Base-by-base conservation (phyloP, 2,329 filamentous ascomycete species). In the Huntiella savannae region DNA sequence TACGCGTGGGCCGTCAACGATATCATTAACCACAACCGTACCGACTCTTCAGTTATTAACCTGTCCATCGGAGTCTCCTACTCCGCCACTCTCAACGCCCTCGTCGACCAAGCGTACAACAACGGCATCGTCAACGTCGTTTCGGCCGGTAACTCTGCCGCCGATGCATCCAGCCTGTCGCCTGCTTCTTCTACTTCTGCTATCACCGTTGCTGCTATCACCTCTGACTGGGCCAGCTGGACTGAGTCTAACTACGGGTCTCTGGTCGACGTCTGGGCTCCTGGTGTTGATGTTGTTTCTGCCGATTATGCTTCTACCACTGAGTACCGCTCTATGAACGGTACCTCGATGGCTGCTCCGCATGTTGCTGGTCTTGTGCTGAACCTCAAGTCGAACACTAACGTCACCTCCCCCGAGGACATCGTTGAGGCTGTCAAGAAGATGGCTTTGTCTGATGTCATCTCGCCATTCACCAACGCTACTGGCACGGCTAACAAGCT, bases 311-410 rank as follows among this genome's bases (percentile, higher is more conserved):
- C 59, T 40, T 55, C 56, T 41, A 60, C 57, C 45, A 49, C 54
- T 10, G 63, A 65, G 11, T 60, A 52, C 28, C 55, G 57, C 19
- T 57, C 52, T 1, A 59, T 67, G 43, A 64, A 60, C 1, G 70
- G 71, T 16, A 75, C 71, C 2, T 70, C 64, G 0, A 72, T 72
- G 67, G 65, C 70, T 3, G 48, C 43, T 5, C 40, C 40, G 3
- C 40, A 46, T 2, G 32, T 49, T 16, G 40, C 44, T 13, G 48
- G 48, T 11, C 35, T 46, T 7, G 40, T 49, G n/a, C 44, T 49
- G n/a, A 44, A 47, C 43, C 40, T 46, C 28, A 47, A 43, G 33
- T 43, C 44, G 7, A 40, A 46, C 34, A 45, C 33, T 5, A 39
- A 45, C 37, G 7, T 49, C 28, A 13, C 36, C 3, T 33, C 37